Evolutionary conservation across 1,284 basidiomycete genomes (phyloP), one percentile per base, ranked within the genome.

Genomic region (Taiwanofungus camphoratus): DNA sequence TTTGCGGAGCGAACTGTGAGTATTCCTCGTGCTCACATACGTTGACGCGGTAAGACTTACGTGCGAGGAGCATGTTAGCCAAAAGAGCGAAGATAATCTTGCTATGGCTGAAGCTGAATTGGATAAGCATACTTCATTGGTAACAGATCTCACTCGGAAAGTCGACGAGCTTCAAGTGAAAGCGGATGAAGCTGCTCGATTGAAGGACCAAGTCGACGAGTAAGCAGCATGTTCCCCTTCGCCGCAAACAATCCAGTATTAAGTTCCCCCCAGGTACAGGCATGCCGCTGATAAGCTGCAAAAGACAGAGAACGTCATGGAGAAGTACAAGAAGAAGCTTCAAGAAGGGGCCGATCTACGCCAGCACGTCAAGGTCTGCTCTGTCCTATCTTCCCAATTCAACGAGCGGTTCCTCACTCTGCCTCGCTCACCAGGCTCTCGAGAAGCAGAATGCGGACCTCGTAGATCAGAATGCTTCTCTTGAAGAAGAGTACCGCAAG

Each of bases 241-340:
- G n/a, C n/a, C n/a, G n/a, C n/a, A n/a, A n/a, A n/a, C n/a, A n/a
- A n/a, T n/a, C n/a, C n/a, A n/a, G n/a, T n/a, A n/a, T n/a, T n/a
- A n/a, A n/a, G 7, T 20, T 13, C 9, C 35, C 27, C 35, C 5
- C 37, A 92, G 90, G 59, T 87, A 87, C 54, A 84, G 86, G 18
- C 92, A 96, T 65, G 84, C 90, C 3, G 87, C 89, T 3, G 95
- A 97, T 55, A 88, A 84, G 50, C 69, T 93, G 24, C 86, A 91
- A 57, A 97, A 95, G 71, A 88, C 85, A 5, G 95, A 98, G 63
- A 95, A 95, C 56, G 93, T 95, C 24, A 92, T 97, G 76, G 93
- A 98, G 65, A 99, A 98, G 65, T 96, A 97, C 69, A 95, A 95
- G 72, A 95, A 92, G 75, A 98, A 98, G 67, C 75, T 98, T 3